These are phyloP conservation scores for Castanea mollissima DNA, from an alignment of 306 rosid genomes.

Conservation along the genomic window DNA sequence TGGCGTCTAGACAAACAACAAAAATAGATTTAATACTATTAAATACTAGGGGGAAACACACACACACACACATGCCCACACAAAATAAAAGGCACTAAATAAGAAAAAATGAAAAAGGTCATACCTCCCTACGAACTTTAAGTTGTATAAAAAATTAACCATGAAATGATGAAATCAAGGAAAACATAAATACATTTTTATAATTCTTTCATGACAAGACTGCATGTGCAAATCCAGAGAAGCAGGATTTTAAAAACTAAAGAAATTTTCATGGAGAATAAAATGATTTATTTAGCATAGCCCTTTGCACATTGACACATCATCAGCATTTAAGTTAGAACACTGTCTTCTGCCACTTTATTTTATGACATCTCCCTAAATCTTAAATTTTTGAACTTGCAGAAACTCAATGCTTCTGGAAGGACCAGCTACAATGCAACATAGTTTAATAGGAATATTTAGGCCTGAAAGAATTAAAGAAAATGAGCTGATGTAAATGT, in stretches of 20 bases:
- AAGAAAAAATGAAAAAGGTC: conserved; percentile 15
- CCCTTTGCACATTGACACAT: background rate
- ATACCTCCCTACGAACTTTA: conserved; percentile 83
- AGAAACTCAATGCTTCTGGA: background rate
- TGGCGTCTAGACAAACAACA: background rate
- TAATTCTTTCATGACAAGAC: background rate
- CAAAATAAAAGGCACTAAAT: background rate
- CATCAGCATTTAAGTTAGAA: background rate
- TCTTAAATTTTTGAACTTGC: background rate
- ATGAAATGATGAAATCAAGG: background rate
- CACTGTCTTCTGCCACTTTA: background rate
- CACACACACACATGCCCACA: background rate
- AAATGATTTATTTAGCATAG: no score
- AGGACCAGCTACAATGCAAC: background rate
- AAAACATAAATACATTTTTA: background rate
- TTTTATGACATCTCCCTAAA: background rate
- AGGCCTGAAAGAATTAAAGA: background rate
- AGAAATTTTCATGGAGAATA: background rate
- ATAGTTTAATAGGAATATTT: background rate
- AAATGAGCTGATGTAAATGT: background rate
- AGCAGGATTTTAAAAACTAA: background rate
- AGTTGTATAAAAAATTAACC: conserved; percentile 20
- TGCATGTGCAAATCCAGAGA: background rate
- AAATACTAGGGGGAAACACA: background rate
- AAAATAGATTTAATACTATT: background rate